A percentile compares a stretch with the other conserved stretches of the same genome.
phyloP scores from a whole-genome alignment of 495 filamentous ascomycete species.

The Podospora didyma region DNA sequence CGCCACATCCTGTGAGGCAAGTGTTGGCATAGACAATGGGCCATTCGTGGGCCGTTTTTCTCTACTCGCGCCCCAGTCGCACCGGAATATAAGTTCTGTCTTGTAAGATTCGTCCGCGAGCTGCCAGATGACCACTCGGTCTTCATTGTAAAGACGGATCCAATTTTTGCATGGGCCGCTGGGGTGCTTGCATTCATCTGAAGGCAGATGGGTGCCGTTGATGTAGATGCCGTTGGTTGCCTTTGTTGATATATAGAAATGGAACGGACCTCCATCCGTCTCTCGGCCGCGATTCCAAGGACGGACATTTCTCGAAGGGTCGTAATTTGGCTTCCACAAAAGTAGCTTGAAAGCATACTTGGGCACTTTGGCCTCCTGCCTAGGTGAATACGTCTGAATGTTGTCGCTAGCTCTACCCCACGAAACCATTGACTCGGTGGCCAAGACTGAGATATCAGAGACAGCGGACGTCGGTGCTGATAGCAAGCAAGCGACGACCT shows the following conservation, averaged over 20 bases:
- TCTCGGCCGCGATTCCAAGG: conserved; percentile 35
- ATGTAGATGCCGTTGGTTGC: conserved; percentile 65
- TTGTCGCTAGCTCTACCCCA: conserved; percentile 69
- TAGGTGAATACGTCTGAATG: conserved; percentile 56
- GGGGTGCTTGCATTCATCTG: conserved; percentile 40
- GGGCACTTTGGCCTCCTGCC: conserved; percentile 64
- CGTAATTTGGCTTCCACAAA: conserved; percentile 64
- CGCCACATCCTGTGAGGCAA: conserved; percentile 17
- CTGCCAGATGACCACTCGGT: conserved; percentile 62
- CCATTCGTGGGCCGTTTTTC: conserved; percentile 14
- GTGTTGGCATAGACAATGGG: conserved; percentile 11
- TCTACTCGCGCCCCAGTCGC: conserved; percentile 44
- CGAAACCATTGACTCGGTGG: conserved; percentile 61
- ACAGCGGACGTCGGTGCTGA: conserved; percentile 45
- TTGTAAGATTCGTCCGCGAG: conserved; percentile 22
- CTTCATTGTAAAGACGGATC: conserved; percentile 66
- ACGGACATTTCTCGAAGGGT: conserved; percentile 35
- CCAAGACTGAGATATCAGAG: conserved; percentile 50
- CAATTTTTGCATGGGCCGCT: conserved; percentile 50
- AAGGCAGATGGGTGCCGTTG: conserved; percentile 59
- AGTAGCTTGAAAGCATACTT: conserved; percentile 76
- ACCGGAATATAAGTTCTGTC: conserved; percentile 39
- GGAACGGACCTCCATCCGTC: conserved; percentile 48
- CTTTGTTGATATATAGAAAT: conserved; percentile 73
- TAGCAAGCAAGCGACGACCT: conserved; percentile 31